Conservation (phyloP, 192 early-diverging fungal genomes). For the Coemansia nantahalensis region DNA sequence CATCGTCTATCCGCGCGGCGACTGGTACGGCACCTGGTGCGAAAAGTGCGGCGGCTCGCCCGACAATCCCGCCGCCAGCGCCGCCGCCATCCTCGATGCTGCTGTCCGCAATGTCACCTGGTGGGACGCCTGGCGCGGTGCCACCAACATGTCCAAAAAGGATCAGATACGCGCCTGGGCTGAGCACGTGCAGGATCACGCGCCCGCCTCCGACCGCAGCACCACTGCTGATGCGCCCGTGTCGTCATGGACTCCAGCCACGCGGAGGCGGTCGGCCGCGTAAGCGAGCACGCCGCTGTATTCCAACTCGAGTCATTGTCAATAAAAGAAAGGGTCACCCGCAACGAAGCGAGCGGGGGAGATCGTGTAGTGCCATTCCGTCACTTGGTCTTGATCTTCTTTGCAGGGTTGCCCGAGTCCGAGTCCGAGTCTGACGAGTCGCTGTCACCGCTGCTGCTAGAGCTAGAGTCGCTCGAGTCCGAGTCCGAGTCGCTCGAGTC, state of each 20-base stretch:
- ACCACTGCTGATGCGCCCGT: constrained; percentile 10
- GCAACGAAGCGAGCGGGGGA: no score
- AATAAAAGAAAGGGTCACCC: no score
- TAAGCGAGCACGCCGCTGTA: no score
- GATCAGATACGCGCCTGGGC: constrained; percentile 42
- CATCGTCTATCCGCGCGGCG: constrained; percentile 50
- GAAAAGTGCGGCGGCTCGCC: constrained; percentile 19
- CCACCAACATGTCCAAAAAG: constrained; percentile 42
- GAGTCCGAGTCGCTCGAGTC: constrained; percentile 1
- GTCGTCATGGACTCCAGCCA: constrained; percentile 24
- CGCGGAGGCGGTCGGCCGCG: background rate
- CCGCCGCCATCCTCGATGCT: constrained; percentile 32
- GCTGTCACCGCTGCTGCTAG: constrained; percentile 1
- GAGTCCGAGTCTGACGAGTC: constrained; percentile 6
- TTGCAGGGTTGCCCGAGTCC: constrained; percentile 19
- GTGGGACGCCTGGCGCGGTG: constrained; percentile 54
- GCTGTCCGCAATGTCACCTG: constrained; percentile 25
- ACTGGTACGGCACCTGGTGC: constrained; percentile 54
- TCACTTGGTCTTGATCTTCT: no score
- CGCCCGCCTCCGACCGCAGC: constrained; percentile 3
- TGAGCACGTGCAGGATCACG: constrained; percentile 3
- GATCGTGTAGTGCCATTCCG: no score
- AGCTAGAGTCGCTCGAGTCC: no score
- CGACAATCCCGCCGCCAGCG: constrained; percentile 5
- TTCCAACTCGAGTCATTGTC: no score